These are phyloP conservation scores for Salix udensis DNA, from an alignment of 345 rosid genomes.

Conservation along the genomic window DNA sequence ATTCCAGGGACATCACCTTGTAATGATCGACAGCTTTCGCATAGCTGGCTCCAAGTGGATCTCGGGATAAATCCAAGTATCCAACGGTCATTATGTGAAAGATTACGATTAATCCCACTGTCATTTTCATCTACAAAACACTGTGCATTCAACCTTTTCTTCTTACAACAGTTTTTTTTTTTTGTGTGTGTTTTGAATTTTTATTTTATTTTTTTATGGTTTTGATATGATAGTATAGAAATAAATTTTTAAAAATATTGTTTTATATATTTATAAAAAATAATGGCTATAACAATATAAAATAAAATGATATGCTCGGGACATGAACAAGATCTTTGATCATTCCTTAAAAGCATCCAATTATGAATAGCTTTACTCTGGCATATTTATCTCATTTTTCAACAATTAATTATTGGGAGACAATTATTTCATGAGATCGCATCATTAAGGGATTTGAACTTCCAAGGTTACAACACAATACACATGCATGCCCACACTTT, in stretches of 20 bases:
- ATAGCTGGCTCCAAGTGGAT: constrained; percentile 1
- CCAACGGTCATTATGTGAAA: not conserved
- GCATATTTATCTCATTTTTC: not conserved
- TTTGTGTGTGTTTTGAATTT: no score
- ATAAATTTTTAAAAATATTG: no score
- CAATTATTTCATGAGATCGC: not conserved
- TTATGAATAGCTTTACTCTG: constrained; percentile 3
- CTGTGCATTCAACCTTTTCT: not conserved
- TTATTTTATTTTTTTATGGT: no score
- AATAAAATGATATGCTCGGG: not conserved
- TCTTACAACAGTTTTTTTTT: no score
- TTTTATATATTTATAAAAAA: no score
- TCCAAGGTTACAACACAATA: not conserved
- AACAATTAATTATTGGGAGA: not conserved
- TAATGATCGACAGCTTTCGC: constrained; percentile 1
- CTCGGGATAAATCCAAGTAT: not conserved
- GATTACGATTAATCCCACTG: not conserved
- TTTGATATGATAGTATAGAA: no score
- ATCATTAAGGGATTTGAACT: not conserved
- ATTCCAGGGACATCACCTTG: not conserved
- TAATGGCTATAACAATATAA: no score
- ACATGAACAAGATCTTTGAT: not conserved
- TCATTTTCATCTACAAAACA: not conserved
- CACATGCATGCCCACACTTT: not conserved
- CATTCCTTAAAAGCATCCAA: constrained; percentile 6